Evolutionary conservation across 2,329 filamentous ascomycete genomes (phyloP).

Genomic region (Aspergillus sergii): DNA sequence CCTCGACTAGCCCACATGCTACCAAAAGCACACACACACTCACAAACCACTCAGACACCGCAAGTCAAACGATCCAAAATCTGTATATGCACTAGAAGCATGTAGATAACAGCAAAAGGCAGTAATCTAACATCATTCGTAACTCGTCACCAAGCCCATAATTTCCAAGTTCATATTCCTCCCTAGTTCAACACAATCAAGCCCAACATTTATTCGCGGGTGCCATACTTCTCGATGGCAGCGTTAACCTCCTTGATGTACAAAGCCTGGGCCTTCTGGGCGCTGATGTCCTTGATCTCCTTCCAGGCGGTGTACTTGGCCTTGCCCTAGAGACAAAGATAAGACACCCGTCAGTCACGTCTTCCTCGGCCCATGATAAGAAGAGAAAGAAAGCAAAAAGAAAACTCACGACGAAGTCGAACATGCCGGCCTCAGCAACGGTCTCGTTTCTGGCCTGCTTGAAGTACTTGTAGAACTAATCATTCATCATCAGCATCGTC

Average conservation of each 20-base stretch:
- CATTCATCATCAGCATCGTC: neutral
- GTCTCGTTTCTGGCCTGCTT: conserved; percentile 17
- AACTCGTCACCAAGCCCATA: conserved; percentile 5
- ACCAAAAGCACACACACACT: neutral
- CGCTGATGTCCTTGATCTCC: conserved; percentile 64
- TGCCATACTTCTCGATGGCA: conserved; percentile 69
- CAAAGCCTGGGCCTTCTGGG: conserved; percentile 70
- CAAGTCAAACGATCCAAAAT: neutral
- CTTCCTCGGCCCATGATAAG: neutral
- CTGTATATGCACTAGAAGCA: neutral
- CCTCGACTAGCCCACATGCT: neutral
- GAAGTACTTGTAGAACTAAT: conserved; percentile 25
- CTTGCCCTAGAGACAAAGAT: conserved; percentile 62
- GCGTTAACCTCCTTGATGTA: conserved; percentile 75
- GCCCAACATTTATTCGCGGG: conserved; percentile 16
- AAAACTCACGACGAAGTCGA: conserved; percentile 20
- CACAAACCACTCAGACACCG: neutral
- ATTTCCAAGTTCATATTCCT: conserved; percentile 3
- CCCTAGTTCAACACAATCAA: neutral
- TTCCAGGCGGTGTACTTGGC: conserved; percentile 80
- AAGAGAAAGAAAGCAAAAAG: neutral
- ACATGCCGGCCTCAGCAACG: conserved; percentile 22
- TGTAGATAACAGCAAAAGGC: neutral
- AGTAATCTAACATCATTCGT: conserved; percentile 1
- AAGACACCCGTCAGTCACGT: neutral